Conservation (phyloP, 2,329 filamentous ascomycete species). For the Venturia nashicola region DNA sequence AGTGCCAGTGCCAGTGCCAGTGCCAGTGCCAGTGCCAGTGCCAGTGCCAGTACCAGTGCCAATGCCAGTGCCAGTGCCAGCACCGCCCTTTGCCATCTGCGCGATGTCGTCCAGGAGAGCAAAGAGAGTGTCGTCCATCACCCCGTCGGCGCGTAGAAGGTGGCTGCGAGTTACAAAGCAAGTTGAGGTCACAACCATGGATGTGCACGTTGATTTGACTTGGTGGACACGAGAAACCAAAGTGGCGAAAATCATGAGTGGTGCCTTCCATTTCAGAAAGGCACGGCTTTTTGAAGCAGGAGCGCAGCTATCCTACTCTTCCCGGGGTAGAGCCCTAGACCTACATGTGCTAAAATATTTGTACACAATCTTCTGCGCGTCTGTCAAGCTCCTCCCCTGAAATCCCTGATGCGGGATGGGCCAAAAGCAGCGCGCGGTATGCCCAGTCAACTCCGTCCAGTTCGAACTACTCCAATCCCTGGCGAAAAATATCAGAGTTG, state of each 20-base stretch:
- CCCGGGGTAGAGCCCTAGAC: not conserved
- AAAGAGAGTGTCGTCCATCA: slow-evolving; percentile 3
- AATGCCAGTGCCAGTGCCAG: no score
- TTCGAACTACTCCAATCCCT: not conserved
- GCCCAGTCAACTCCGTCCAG: not conserved
- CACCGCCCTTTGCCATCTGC: not conserved
- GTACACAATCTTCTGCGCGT: not conserved
- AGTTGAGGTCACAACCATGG: no score
- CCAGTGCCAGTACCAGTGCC: no score
- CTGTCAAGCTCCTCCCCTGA: not conserved
- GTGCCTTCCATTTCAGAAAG: not conserved
- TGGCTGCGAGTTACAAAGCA: not conserved
- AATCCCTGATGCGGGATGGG: not conserved
- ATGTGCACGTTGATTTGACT: not conserved
- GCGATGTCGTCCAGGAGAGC: slow-evolving; percentile 9
- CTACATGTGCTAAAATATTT: not conserved
- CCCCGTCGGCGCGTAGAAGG: not conserved
- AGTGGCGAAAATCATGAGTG: not conserved
- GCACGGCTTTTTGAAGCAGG: not conserved
- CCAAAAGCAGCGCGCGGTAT: not conserved
- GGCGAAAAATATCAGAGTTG: not conserved
- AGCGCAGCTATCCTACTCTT: not conserved
- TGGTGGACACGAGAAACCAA: not conserved
- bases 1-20: no score
- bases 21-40: no score